A percentile compares a stretch with the other conserved stretches of the same genome.
phyloP scores from a whole-genome alignment of 768 basidiomycete genomes.

The Boletus huronensis region DNA sequence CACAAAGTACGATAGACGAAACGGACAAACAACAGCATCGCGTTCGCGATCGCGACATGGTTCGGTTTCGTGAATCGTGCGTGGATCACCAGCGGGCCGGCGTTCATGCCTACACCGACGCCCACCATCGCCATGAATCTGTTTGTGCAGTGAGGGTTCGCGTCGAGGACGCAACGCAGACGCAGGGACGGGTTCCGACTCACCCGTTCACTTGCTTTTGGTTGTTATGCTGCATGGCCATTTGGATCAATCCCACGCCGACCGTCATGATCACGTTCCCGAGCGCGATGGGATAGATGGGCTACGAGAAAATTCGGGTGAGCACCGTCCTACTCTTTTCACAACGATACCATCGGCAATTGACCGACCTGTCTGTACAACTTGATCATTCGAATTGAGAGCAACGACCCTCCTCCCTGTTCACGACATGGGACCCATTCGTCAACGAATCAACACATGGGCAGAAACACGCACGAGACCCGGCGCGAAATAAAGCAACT shows the following conservation, averaged over 20 bases:
- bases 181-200: not conserved
- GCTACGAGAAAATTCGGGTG: slow-evolving; percentile 24
- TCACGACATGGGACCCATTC: not conserved
- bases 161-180: not conserved
- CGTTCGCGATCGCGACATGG: slow-evolving; percentile 42
- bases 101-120: slow-evolving; percentile 40
- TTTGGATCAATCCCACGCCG: slow-evolving; percentile 42
- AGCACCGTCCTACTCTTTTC: not conserved
- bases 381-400: slow-evolving; percentile 36
- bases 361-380: slow-evolving; percentile 34
- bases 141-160: not conserved
- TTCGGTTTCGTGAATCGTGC: slow-evolving; percentile 44
- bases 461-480: slow-evolving; percentile 36
- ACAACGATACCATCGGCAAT: not conserved
- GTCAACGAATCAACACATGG: not conserved
- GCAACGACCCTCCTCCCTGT: slow-evolving; percentile 38
- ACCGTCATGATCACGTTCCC: slow-evolving; percentile 38
- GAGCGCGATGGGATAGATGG: slow-evolving; percentile 39
- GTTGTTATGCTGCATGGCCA: slow-evolving; percentile 38
- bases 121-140: slow-evolving; percentile 47
- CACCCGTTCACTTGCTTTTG: slow-evolving; percentile 37
- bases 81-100: slow-evolving; percentile 40
- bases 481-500: slow-evolving; percentile 51
- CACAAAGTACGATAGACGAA: not conserved
- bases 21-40: slow-evolving; percentile 45